Evolutionary conservation across 2,329 filamentous ascomycete genomes (phyloP), one percentile per base, ranked within the genome.

Genomic region (Colletotrichum godetiae): DNA sequence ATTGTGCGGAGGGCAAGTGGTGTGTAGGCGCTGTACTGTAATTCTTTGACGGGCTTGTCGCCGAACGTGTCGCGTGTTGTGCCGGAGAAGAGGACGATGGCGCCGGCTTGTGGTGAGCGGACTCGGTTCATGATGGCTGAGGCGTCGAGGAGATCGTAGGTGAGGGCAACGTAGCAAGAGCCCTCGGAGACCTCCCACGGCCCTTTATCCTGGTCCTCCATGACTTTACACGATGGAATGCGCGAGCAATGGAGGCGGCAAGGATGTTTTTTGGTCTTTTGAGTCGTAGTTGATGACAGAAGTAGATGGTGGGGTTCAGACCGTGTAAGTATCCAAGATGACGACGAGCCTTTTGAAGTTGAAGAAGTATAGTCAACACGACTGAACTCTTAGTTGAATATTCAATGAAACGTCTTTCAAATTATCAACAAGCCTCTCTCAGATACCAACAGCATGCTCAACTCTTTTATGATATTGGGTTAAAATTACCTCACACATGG

Each of bases 11-110:
- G 87, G 19, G 94, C 94, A 12, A 92, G 88, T 2, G 92, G 89
- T 13, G 87, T 84, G 82, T 97, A 97, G 10, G 94, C 90, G 22
- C 90, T 91, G 84, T 97, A 97, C 65, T 92, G 86, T 2, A 97
- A 90, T 65, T 93, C 90, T 42, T 90, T 91, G 72, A 97, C 93
- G n/a, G 91, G 86, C 74, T 92, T 92, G 70, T 88, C 87, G 66
- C 85, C 87, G 82, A 97, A 97, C 78, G 87, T 92, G 83, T 96
- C 92, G 70, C 94, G 88, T 2, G 94, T 97, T 1, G 93, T 95
- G 67, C 93, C 93, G 71, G 92, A 91, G 80, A 95, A 95, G 42
- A 95, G 79, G 11, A 95, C 93, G 61, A 95, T 92, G 13, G 93
- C 93, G 6, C 93, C 93, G 12, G 93, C 93, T 77, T 91, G 88